Percentiles rank a stretch among this genome's conserved stretches.
Conservation (phyloP, 2,329 filamentous ascomycete genomes). For the Hymenoscyphus repandus region DNA sequence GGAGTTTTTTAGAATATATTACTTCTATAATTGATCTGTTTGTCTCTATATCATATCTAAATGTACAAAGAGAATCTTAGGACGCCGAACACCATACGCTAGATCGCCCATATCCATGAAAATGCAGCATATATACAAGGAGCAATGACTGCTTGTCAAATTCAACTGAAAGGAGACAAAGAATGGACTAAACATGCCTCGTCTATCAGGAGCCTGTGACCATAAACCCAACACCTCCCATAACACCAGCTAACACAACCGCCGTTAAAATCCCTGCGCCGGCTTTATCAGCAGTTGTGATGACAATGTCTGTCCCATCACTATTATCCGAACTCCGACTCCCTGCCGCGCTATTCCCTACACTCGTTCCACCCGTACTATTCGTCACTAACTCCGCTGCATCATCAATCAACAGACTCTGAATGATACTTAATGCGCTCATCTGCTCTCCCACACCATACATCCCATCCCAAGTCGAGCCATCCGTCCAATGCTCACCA, state of each 20-base stretch:
- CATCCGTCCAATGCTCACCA: conserved; percentile 53
- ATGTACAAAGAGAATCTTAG: not conserved
- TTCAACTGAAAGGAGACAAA: not conserved
- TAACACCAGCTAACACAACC: conserved; percentile 43
- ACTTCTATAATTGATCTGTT: too few relatives aligned
- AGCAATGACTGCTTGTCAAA: not conserved
- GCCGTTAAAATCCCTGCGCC: conserved; percentile 64
- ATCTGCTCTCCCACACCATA: conserved; percentile 66
- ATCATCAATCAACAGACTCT: conserved; percentile 51
- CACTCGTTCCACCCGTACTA: conserved; percentile 52
- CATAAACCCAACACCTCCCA: conserved; percentile 51
- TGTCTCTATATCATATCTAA: too few relatives aligned
- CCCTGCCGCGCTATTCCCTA: conserved; percentile 31
- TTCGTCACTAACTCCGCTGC: conserved; percentile 39
- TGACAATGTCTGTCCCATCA: conserved; percentile 4
- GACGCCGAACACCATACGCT: conserved; percentile 4
- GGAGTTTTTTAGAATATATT: too few relatives aligned
- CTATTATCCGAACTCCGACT: conserved; percentile 1
- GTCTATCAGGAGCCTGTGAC: conserved; percentile 23
- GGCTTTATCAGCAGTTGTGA: conserved; percentile 52
- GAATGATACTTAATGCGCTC: conserved; percentile 59
- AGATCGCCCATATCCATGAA: not conserved
- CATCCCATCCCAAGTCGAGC: conserved; percentile 49
- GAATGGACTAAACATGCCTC: not conserved
- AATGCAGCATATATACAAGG: not conserved